Base-by-base conservation (phyloP, 2,329 filamentous ascomycete species). In the Ascochyta koolunga region DNA sequence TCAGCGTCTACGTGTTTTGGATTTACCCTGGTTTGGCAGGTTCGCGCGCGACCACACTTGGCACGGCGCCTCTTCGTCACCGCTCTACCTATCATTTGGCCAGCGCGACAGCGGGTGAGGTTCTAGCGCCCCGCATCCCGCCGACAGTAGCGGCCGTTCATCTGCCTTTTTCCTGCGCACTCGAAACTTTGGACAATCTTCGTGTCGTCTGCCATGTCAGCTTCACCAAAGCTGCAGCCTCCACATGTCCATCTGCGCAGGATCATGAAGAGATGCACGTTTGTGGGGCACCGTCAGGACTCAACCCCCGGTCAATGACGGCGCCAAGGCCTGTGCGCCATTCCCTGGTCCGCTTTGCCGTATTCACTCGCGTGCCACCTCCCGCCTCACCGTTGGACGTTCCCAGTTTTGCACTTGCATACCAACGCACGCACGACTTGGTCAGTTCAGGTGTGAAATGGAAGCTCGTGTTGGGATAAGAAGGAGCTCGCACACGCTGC, bases 31-130 rank as follows among this genome's bases (percentile, higher is more conserved):
- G 16, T 43, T 13, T 43, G 44, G 49, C 38, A 24, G 32, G 22
- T 33, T 21, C 18, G 35, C 39, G 45, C 35, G 35, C 45, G 21
- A 38, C 19, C 32, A 4, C n/a, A 39, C 50, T 53, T 53, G 50
- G 37, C 50, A 35, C 43, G 33, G 50, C 51, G 51, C 51, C 51
- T 49, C 45, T 42, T 16, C 45, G 51, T 54, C 51, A 54, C 45
- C 51, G 40, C 45, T 49, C 35, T 50, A 31, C 45, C 51, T 40
- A 50, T 41, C 45, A 37, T 32, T 25, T 18, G n/a, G 22, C 40
- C 45, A 40, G 27, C 19, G 11, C 40, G 33, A 31, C 31, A 37
- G 38, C 18, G 36, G 39, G 19, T 21, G 40, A 25, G 15, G 3
- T 29, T 25, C 29, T 54, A 54, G 51, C 51, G 51, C 51, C 51